These are phyloP conservation scores for Lasiodiplodia theobromae DNA, from an alignment of 2,329 filamentous ascomycete species.

Conservation along the genomic window DNA sequence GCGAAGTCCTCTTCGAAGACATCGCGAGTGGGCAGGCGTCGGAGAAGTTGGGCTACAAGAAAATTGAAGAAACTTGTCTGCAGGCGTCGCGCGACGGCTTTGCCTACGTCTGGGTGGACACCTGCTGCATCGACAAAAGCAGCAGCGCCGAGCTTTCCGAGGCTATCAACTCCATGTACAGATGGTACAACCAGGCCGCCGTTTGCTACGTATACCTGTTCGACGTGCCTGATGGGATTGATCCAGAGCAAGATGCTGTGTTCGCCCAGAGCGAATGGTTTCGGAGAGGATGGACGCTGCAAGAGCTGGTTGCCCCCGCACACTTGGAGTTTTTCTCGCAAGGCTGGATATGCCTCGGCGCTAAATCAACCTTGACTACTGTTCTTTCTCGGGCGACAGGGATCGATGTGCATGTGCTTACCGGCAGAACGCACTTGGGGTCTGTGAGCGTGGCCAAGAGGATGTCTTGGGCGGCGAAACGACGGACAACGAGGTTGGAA, in stretches of 20 bases:
- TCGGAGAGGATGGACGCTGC: slow-evolving; percentile 29
- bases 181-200: slow-evolving; percentile 33
- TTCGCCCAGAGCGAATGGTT: slow-evolving; percentile 26
- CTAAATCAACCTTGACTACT: neutral
- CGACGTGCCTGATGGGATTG: slow-evolving; percentile 24
- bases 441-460: slow-evolving; percentile 17
- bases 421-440: neutral
- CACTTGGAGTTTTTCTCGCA: slow-evolving; percentile 23
- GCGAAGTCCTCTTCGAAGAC: slow-evolving; percentile 25
- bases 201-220: slow-evolving; percentile 33
- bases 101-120: slow-evolving; percentile 38
- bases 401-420: slow-evolving; percentile 1
- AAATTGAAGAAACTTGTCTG: slow-evolving; percentile 18
- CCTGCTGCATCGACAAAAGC: slow-evolving; percentile 33
- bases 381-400: slow-evolving; percentile 10
- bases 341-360: slow-evolving; percentile 11
- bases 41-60: slow-evolving; percentile 16
- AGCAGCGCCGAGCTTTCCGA: slow-evolving; percentile 34
- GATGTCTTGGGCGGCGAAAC: slow-evolving; percentile 27
- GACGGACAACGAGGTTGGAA: slow-evolving; percentile 17
- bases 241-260: neutral
- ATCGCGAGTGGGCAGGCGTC: neutral
- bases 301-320: slow-evolving; percentile 30
- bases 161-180: slow-evolving; percentile 36
- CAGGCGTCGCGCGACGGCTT: slow-evolving; percentile 32